These are phyloP conservation scores for Guillardia theta DNA, from an alignment of 78 protist species.

Conservation along the genomic window DNA sequence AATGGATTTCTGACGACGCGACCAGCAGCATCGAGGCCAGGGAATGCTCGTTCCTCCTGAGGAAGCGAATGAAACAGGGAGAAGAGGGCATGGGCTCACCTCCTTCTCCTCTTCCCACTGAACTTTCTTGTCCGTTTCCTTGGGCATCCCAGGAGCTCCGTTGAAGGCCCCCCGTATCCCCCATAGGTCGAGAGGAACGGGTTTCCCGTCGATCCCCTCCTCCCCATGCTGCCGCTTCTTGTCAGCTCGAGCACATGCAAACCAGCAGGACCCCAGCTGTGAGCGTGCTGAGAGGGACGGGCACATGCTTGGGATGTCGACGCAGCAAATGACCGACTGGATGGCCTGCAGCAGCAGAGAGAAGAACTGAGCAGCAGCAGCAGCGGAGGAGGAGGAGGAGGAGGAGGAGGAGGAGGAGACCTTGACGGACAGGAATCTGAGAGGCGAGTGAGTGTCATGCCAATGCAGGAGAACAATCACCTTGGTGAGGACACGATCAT, in stretches of 20 bases:
- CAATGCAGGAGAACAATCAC: background rate
- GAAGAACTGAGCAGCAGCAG: background rate
- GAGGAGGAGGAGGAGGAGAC: background rate
- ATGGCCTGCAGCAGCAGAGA: too few relatives aligned
- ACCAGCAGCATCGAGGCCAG: too few relatives aligned
- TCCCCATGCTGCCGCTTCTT: background rate
- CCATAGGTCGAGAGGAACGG: constrained; percentile 2
- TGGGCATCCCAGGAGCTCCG: background rate
- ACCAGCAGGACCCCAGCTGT: background rate
- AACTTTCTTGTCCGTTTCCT: too few relatives aligned
- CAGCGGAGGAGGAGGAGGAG: background rate
- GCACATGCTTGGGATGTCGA: too few relatives aligned
- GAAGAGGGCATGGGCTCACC: too few relatives aligned
- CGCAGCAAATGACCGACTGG: too few relatives aligned
- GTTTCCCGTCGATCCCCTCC: background rate
- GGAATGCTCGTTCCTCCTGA: too few relatives aligned
- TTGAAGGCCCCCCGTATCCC: background rate
- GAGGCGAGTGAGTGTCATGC: background rate
- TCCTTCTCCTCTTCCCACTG: too few relatives aligned
- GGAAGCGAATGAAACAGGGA: too few relatives aligned
- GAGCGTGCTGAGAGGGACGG: too few relatives aligned
- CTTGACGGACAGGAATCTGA: background rate
- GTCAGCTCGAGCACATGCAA: background rate
- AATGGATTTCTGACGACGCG: too few relatives aligned
- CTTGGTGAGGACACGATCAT: background rate